Base-by-base conservation (phyloP, 2,329 filamentous ascomycete genomes). In the Capronia coronata region DNA sequence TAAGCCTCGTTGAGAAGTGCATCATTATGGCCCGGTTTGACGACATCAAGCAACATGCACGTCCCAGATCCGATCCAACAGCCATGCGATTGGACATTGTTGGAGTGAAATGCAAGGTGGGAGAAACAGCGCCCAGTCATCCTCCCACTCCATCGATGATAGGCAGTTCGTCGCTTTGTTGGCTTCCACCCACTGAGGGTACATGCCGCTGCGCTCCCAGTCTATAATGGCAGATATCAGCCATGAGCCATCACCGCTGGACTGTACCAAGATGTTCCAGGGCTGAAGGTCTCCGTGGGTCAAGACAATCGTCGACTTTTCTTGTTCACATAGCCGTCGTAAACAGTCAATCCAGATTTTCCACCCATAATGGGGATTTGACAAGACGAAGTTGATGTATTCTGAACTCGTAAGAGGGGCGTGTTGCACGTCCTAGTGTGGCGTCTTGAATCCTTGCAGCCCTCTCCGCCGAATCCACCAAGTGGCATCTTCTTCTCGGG, bases 141-240 rank as follows among this genome's bases (percentile, higher is more conserved):
- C 19, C 11, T 43, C 22, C 19, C 9, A 37, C n/a, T n/a, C 25
- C 21, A 38, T 39, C n/a, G 43, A 23, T n/a, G 19, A 27, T 10
- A 46, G 30, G 22, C 22, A 46, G 29, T 46, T 46, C 25, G 32
- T 46, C 16, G 32, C 43, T 19, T 46, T 46, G n/a, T 23, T 37
- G n/a, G 16, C 14, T 39, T 46, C 43, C 19, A 16, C 35, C 21
- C 23, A 39, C 3, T 39, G 5, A 7, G 32, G 43, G 22, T 46
- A 46, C 21, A 7, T 38, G 27, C 43, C 32, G 38, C 30, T 16
- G 7, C 16, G 21, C 37, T 46, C 43, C 43, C 32, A 46, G 19
- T 46, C 43, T 21, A 46, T 39, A 9, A 46, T 29, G 21, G 29
- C 32, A 21, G 43, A 38, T 18, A 46, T 21, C 14, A 9, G 7